Evolutionary conservation across 1,139 yeast genomes (phyloP).

Genomic region (Hyphopichia pseudoburtonii): DNA sequence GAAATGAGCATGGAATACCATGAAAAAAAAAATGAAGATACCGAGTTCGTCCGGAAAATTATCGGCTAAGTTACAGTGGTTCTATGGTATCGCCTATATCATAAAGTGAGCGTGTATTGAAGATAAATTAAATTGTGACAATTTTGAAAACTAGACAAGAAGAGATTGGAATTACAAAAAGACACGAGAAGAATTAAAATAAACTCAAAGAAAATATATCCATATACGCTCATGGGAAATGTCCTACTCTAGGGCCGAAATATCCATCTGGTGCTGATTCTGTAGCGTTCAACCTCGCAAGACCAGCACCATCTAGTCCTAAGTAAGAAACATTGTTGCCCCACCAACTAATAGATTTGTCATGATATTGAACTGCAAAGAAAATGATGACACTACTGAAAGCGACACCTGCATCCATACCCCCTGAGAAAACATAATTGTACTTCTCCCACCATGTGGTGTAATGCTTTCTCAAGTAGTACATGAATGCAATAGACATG

Average conservation of each 20-base stretch:
- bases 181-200: no score
- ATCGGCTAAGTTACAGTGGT: no score
- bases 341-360: conserved; percentile 52
- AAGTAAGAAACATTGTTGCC: conserved; percentile 47
- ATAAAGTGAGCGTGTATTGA: no score
- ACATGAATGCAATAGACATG: conserved; percentile 45
- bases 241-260: conserved; percentile 39
- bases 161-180: no score
- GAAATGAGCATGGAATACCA: no score
- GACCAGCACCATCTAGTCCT: conserved; percentile 46
- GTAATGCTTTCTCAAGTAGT: conserved; percentile 43
- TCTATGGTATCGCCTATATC: no score
- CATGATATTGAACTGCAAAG: conserved; percentile 52
- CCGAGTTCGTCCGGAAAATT: no score
- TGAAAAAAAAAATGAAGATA: no score
- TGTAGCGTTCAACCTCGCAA: conserved; percentile 11
- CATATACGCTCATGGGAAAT: neutral
- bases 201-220: no score
- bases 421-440: conserved; percentile 53
- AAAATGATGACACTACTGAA: conserved; percentile 51
- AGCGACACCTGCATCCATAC: conserved; percentile 54
- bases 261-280: conserved; percentile 37
- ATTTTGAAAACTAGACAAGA: no score
- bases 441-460: conserved; percentile 60
- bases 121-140: no score